Evolutionary conservation across 352 stramenopile species (phyloP), one percentile per base, ranked within the genome.

Genomic region (Globisporangium echinulatum): DNA sequence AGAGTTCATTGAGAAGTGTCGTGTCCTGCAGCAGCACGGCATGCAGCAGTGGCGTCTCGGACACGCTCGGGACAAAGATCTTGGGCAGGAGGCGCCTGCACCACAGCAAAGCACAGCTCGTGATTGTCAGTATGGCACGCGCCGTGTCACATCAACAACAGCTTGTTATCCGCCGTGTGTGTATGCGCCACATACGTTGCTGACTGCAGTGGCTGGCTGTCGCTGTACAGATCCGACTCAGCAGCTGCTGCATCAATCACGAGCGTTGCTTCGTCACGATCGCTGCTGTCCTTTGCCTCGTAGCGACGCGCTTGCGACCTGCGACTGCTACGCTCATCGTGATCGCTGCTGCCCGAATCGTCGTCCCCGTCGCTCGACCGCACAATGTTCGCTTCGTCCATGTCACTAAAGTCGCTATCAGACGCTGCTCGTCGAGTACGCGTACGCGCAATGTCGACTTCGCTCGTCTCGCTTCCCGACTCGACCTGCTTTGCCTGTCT

Each of bases 41-140:
- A 19, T 82, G 70, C 47, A 87, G 75, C 5, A 83, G 42, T n/a
- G 70, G 70, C 7, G 77, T 76, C 9, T 79, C 63, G 3, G 64
- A 76, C 11, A 53, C 39, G 49, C 52, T 59, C 33, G 75, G 75
- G 4, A 82, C 38, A 61, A 75, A 82, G 53, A 80, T 74, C 52
- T 59, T 60, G 14, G 59, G 63, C 6, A 64, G 25, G 25, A 33
- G 25, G 25, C 25, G 25, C 25, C 25, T 33, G 25, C 25, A 33
- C 1, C 25, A 33, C 25, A 33, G 25, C 25, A 33, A 33, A 33
- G 25, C 25, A 33, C 25, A 33, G 2, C 25, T 33, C 25, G 25
- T 33, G 25, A 33, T 33, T 33, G 25, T 47, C 42, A 13, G 42
- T 14, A 15, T 47, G 5, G 42, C 42, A 47, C 11, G 42, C 10